Evolutionary conservation across 768 basidiomycete genomes (phyloP).

Genomic region (Dendrothele bispora): DNA sequence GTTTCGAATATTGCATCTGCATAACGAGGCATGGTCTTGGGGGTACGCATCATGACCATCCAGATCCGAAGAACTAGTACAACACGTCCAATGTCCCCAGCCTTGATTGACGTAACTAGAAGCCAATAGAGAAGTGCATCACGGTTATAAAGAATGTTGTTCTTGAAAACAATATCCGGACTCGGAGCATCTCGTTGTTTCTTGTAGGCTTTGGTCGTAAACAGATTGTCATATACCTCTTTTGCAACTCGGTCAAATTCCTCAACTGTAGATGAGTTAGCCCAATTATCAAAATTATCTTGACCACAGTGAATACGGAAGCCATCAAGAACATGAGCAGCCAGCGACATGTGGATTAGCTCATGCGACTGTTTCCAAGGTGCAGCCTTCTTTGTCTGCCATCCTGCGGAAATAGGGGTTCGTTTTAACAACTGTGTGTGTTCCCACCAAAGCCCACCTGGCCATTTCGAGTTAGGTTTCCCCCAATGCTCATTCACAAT

Average conservation of each 20-base stretch:
- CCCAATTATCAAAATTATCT: conserved; percentile 8
- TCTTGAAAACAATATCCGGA: conserved; percentile 9
- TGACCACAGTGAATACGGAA: conserved; percentile 10
- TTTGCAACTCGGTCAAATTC: conserved; percentile 12
- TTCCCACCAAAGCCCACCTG: conserved; percentile 11
- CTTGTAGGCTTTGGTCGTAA: conserved; percentile 4
- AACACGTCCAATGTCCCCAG: conserved; percentile 22
- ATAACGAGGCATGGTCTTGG: conserved; percentile 17
- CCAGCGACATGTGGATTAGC: conserved; percentile 11
- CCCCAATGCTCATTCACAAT: conserved; percentile 18
- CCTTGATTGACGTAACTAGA: conserved; percentile 14
- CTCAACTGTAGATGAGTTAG: background rate
- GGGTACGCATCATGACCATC: conserved; percentile 15
- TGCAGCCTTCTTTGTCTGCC: conserved; percentile 14
- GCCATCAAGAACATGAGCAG: conserved; percentile 14
- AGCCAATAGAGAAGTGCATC: conserved; percentile 16
- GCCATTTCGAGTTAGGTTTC: conserved; percentile 5
- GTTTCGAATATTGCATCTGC: conserved; percentile 18
- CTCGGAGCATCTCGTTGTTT: background rate
- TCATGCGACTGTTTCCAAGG: conserved; percentile 12
- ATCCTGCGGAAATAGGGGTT: conserved; percentile 8
- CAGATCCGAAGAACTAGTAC: conserved; percentile 10
- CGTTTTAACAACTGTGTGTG: too few species aligned
- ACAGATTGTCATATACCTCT: conserved; percentile 6
- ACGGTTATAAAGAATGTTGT: conserved; percentile 16